Conservation (phyloP, 1,139 yeast species). For the Kurtzmaniella quercitrusa region DNA sequence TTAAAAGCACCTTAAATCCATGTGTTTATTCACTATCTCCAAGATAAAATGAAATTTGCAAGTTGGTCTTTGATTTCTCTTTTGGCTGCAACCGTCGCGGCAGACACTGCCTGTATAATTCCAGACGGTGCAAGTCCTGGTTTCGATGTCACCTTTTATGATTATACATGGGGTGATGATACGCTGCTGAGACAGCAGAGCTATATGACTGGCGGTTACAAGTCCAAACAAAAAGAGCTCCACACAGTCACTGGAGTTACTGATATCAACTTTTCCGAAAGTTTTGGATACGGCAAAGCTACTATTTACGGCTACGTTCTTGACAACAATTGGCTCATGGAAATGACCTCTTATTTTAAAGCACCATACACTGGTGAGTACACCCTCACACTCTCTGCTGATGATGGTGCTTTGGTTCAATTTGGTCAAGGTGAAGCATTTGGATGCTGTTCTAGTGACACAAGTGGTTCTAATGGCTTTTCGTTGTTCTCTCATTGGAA, state of each 20-base stretch:
- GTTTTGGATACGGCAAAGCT: neutral
- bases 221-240: neutral
- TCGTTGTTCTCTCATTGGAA: constrained; percentile 12
- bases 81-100: neutral
- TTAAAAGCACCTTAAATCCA: too few relatives aligned
- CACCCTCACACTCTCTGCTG: constrained; percentile 6
- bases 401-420: constrained; percentile 19
- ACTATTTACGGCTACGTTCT: neutral
- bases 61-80: neutral
- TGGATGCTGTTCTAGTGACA: constrained; percentile 18
- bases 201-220: neutral
- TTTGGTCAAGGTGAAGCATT: constrained; percentile 19
- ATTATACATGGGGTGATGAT: neutral
- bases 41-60: too few relatives aligned
- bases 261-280: neutral
- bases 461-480: constrained; percentile 5
- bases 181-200: neutral
- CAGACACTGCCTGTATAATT: neutral
- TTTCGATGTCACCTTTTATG: neutral
- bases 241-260: neutral
- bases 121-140: neutral
- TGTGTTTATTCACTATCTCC: too few relatives aligned
- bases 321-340: neutral
- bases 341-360: neutral
- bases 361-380: neutral